Evolutionary conservation across 2,329 filamentous ascomycete species (phyloP), one percentile per base, ranked within the genome.

Genomic region (Talaromyces piceae): DNA sequence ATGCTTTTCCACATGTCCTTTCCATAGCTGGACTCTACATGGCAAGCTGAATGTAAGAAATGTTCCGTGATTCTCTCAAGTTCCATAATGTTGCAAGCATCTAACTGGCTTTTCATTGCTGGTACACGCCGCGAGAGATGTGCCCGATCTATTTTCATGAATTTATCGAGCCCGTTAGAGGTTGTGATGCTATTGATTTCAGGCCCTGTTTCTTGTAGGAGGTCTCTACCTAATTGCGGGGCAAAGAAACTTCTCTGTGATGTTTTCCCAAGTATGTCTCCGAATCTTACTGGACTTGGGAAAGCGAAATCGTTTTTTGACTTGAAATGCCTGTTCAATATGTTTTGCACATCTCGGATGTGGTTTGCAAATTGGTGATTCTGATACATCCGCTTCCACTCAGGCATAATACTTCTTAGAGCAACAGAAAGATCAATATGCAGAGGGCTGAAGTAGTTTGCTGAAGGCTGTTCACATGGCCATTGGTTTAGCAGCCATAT

Each of bases 401-500:
- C 26, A 13, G 49, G 31, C 30, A 12, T 3, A 28, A 51, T 30
- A 16, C 23, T 43, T 6, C 41, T 23, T 16, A 51, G 30, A 3
- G 49, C 49, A 47, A 2, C 41, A 12, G 30, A 59, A 60, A 37
- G 68, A 71, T 27, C 13, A 9, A 51, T 31, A 23, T 16, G 11
- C 11, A 13, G 12, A 26, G 26, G 23, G 3, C 16, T 45, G 6
- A 75, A 60, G 0, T 59, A 56, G 0, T 60, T 54, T 0, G 67
- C 16, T 0, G 59, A 61, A 1, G 73, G 71, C 6, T 66, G 58
- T 0, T 54, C 18, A 41, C 67, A 69, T 0, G 79, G 75, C 75
- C 75, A 78, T 53, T 77, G 72, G 0, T 56, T 47, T 0, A 75
- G 51, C 1, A 81, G 59, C 13, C 69, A 68, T 5, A 63, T 52